Base-by-base conservation (phyloP, 345 rosid genomes). In the Populus euphratica region DNA sequence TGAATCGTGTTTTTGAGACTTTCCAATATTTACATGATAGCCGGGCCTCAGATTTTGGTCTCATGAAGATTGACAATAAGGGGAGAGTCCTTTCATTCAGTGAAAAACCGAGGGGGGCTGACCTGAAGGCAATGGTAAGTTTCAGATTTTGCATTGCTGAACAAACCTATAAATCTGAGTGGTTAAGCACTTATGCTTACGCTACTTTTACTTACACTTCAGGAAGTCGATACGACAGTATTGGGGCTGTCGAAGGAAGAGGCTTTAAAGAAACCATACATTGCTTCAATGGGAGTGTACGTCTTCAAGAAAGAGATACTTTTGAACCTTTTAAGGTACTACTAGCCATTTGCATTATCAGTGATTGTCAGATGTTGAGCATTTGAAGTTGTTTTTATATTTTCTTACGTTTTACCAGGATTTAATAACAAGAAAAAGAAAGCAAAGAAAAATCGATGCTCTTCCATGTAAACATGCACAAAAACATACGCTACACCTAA, bases 221-320 rank as follows among this genome's bases (percentile, higher is more conserved):
- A 93, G 98, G 93, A 88, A 86, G 98, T 95, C 56, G 98, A 93
- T 72, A 95, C 99, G 49, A 91, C 90, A 14, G 85, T 92, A 27
- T 80, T 95, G 79, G 99, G 99, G 81, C 97, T 93, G 54, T 85
- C 99, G 25, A 87, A 78, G 80, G 88, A 88, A 0, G 96, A 90
- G 83, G 99, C 99, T 59, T 83, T 68, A 65, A 89, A 88, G 91
- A 93, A 95, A 83, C 98, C 98, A 33, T 95, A 93, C 83, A 95
- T 95, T 77, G 98, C 98, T 10, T 95, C 99, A 70, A 95, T 95
- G 99, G 99, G 99, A 66, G 97, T 93, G 14, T 95, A 95, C 36
- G 83, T 95, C 76, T 95, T 95, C 96, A 95, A 89, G 89, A 93
- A 93, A 83, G 99, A 95, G 84, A 92, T 92, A 81, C 92, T 95